A percentile compares a stretch with the other conserved stretches of the same genome.
Evolutionary conservation across 495 filamentous ascomycete genomes (phyloP).

Genomic region (Tuber umbilicatum): DNA sequence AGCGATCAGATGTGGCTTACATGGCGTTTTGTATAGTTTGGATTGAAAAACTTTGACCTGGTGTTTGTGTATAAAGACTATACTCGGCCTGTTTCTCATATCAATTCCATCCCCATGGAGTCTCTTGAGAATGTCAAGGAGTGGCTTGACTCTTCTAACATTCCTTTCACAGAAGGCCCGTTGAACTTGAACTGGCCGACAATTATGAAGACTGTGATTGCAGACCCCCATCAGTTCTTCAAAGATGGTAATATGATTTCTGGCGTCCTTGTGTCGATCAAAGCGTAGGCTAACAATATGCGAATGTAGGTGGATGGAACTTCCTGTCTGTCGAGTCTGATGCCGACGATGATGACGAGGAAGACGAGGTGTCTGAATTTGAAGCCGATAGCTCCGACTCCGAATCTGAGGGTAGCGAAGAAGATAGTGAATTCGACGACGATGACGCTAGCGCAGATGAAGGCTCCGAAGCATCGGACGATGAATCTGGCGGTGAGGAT

Average conservation of each 20-base stretch:
- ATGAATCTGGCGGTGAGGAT: constrained; percentile 43
- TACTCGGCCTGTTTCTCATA: constrained; percentile 72
- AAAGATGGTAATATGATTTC: constrained; percentile 55
- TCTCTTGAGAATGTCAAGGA: constrained; percentile 92
- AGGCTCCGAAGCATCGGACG: constrained; percentile 45
- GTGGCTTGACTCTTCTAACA: constrained; percentile 92
- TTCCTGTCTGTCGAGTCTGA: constrained; percentile 86
- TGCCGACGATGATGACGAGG: constrained; percentile 68
- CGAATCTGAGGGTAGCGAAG: constrained; percentile 68
- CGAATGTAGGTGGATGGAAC: constrained; percentile 61
- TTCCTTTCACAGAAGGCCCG: constrained; percentile 88
- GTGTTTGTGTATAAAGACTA: constrained; percentile 98
- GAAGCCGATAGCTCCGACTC: constrained; percentile 82
- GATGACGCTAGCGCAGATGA: constrained; percentile 52
- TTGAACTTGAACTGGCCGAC: constrained; percentile 97
- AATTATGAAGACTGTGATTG: constrained; percentile 98
- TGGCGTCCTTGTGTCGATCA: not conserved
- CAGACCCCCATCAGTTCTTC: constrained; percentile 92
- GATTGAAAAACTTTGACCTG: constrained; percentile 97
- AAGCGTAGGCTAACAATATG: constrained; percentile 12
- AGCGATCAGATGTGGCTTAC: constrained; percentile 10
- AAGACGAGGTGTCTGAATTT: constrained; percentile 84
- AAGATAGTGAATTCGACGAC: constrained; percentile 86
- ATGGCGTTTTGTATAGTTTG: constrained; percentile 54
- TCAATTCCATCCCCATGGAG: constrained; percentile 98